Evolutionary conservation across 75 land plant species (phyloP), one percentile per base, ranked within the genome.

Genomic region (Adiantum capillusveneris): DNA sequence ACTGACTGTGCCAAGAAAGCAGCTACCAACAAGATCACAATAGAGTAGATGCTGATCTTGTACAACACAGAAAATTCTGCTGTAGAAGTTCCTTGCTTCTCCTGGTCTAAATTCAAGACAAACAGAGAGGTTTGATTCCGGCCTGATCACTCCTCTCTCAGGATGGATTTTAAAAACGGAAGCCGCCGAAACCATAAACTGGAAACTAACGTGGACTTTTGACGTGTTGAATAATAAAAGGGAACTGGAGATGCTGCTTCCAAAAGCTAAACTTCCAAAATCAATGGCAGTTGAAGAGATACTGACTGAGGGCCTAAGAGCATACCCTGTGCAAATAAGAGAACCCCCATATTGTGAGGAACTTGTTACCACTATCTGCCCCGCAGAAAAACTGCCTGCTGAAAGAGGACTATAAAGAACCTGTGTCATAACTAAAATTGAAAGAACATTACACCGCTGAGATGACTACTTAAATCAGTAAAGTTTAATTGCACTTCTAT

Each of bases 321-420:
- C 75, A 42, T 59, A 44, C 28, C 75, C 75, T 54, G 70, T 48
- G 65, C 75, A 73, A 60, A 64, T 56, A 43, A 73, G 66, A 36
- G 64, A 34, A 29, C 29, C 65, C 59, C 53, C 59, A 55, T 64
- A 50, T 30, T 48, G 52, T 52, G 59, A 64, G 51, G 70, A 57
- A 49, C 57, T 65, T 27, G 60, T 39, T 12, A 73, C 37, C 26
- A 60, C 65, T 50, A 73, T 68, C 31, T 73, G 64, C 58, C 60
- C 75, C 25, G 31, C 25, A n/a, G 75, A 65, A 61, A 46, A 46
- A 45, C 71, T 59, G 34, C 75, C 75, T 30, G 75, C 71, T 48
- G 59, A 56, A 45, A 53, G 41, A 46, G 75, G 75, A 65, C 55
- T 52, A 64, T 60, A 73, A 52, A 50, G 39, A 27, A 73, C 65